phyloP scores from a whole-genome alignment of 176 grass and related monocot genomes.

The Zoysia japonica region DNA sequence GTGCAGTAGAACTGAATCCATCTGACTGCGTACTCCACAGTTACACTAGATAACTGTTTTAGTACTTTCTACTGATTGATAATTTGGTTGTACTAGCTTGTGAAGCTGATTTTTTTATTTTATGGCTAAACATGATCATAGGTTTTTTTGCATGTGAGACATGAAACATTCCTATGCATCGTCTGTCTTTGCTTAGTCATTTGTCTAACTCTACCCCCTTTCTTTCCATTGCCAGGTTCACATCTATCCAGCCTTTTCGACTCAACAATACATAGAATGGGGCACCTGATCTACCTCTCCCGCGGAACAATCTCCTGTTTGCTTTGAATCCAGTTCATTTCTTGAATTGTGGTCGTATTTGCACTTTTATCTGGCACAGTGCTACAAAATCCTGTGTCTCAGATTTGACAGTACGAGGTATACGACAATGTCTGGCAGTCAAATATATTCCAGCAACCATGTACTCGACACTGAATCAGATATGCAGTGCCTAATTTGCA shows the following conservation, averaged over 20 bases:
- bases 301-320: neutral
- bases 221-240: conserved; percentile 31
- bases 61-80: neutral
- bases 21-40: neutral
- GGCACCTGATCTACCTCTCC: conserved; percentile 8
- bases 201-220: neutral
- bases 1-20: neutral
- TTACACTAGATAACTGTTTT: neutral
- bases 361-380: neutral
- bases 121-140: neutral
- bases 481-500: conserved; percentile 76
- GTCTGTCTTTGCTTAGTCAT: neutral
- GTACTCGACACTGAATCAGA: conserved; percentile 28
- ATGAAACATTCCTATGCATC: neutral
- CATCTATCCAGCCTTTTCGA: neutral
- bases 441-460: neutral
- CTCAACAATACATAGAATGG: neutral
- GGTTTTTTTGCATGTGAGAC: neutral
- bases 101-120: neutral
- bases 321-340: neutral
- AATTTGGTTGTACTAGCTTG: neutral
- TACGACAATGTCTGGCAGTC: conserved; percentile 36
- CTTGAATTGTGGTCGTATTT: neutral
- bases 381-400: neutral
- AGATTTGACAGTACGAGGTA: neutral